These are phyloP conservation scores for Cicer pinnatifidum DNA, from an alignment of 306 rosid species.

Conservation along the genomic window DNA sequence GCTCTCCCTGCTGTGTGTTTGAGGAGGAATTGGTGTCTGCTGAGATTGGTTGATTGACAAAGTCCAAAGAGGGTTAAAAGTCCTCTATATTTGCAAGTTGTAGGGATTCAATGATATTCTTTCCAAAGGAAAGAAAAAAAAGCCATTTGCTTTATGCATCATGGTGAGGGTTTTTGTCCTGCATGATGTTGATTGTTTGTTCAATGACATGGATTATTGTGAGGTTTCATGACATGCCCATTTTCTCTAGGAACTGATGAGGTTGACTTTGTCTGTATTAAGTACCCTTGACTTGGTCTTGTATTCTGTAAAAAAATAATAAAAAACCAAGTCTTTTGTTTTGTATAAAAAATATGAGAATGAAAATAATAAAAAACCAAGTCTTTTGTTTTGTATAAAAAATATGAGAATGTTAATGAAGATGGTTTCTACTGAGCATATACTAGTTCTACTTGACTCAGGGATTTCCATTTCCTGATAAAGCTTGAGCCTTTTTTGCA, in stretches of 20 bases:
- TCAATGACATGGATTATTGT: neutral
- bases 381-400: neutral
- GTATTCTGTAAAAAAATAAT: neutral
- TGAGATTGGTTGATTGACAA: neutral
- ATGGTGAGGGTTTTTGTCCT: neutral
- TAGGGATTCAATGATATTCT: neutral
- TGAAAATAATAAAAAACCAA: neutral
- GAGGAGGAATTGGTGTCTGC: neutral
- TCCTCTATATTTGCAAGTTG: neutral
- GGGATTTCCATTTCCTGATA: neutral
- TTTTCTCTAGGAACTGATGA: neutral
- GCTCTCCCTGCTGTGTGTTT: neutral
- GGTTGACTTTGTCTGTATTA: neutral
- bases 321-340: neutral
- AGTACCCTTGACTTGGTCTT: neutral
- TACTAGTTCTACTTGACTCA: neutral
- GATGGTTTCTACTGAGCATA: neutral
- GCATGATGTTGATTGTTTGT: neutral
- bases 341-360: neutral
- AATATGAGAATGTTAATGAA: neutral
- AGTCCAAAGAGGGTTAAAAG: neutral
- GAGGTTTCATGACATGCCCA: neutral
- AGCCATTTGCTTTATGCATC: neutral
- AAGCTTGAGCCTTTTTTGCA: neutral
- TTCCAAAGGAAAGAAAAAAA: neutral